Base-by-base conservation (phyloP, 179 eudicot genomes). In the Spinacia oleracea region DNA sequence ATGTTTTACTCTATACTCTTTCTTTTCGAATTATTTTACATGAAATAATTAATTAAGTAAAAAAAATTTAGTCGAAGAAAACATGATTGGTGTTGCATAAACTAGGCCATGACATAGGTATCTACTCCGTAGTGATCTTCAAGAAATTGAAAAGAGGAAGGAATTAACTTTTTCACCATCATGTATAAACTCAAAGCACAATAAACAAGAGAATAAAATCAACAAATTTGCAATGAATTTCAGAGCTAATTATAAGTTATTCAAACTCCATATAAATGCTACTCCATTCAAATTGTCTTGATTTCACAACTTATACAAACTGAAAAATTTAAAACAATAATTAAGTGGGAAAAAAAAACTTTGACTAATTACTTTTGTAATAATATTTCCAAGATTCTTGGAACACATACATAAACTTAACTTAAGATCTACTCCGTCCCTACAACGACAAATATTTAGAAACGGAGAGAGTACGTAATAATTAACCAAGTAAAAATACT, bases 351-450 rank as follows among this genome's bases (percentile, higher is more conserved):
- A 18, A 53, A 53, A 53, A 53, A 53, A 18, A 4, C 6, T 59
- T 59, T 9, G 27, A 59, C 32, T 59, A 5, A 59, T 59, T 50
- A 25, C 43, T 23, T 10, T 31, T 78, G 51, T 51, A 48, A 45
- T 14, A 78, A 45, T 14, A 78, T 40, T 43, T 79, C 81, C 81
- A 48, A 72, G 63, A 79, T 4, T 72, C 73, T 64, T 73, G 81
- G 81, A 73, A 53, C 42, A 4, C 5, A 56, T 9, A 58, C 3
- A 27, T 21, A 42, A 16, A 5, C 2, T 3, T 10, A 38, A 38
- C 40, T 38, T 38, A 38, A 38, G 6, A 38, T 38, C 40, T 38
- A 35, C 3, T 35, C n/a, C n/a, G n/a, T n/a, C n/a, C n/a, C n/a
- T n/a, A n/a, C n/a, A n/a, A n/a, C n/a, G n/a, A n/a, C n/a, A n/a